phyloP scores from a whole-genome alignment of 2,329 filamentous ascomycete genomes.

The Trichophyton schoenleinii region DNA sequence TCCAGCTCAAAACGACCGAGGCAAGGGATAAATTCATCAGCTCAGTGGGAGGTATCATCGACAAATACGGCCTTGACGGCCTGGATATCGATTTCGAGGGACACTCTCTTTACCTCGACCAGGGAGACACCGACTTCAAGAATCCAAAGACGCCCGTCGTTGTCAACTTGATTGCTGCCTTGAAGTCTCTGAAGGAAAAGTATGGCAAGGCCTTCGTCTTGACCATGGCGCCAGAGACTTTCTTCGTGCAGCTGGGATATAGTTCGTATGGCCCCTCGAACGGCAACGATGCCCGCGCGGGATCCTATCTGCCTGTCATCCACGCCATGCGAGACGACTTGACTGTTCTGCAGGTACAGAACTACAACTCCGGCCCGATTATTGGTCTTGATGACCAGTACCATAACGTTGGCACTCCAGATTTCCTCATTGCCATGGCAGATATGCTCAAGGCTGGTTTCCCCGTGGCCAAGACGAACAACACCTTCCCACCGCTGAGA shows the following conservation, averaged over 20 bases:
- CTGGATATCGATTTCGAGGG: conserved; percentile 7
- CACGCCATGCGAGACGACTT: conserved; percentile 5
- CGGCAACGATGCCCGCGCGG: conserved; percentile 1
- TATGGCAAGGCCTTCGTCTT: conserved; percentile 6
- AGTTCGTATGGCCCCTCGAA: background rate
- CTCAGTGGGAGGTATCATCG: conserved; percentile 5
- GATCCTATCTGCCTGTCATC: conserved; percentile 7
- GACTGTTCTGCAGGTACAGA: conserved; percentile 6
- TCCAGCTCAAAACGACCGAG: conserved; percentile 2
- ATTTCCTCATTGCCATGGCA: conserved; percentile 7
- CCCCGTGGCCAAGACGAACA: conserved; percentile 5
- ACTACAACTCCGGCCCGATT: conserved; percentile 8
- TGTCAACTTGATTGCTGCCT: conserved; percentile 4
- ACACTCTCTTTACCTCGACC: conserved; percentile 5
- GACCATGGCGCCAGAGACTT: conserved; percentile 7
- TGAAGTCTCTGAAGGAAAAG: conserved; percentile 4
- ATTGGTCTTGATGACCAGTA: conserved; percentile 6
- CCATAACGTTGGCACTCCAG: background rate
- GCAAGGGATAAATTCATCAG: conserved; percentile 6
- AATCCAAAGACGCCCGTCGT: conserved; percentile 6
- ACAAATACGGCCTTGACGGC: conserved; percentile 3
- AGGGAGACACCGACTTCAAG: conserved; percentile 6
- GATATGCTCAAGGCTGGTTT: conserved; percentile 7
- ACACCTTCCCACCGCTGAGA: conserved; percentile 4
- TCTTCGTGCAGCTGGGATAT: conserved; percentile 7